phyloP scores from a whole-genome alignment of 1,284 basidiomycete genomes.

The Mycosarcoma maydis region DNA sequence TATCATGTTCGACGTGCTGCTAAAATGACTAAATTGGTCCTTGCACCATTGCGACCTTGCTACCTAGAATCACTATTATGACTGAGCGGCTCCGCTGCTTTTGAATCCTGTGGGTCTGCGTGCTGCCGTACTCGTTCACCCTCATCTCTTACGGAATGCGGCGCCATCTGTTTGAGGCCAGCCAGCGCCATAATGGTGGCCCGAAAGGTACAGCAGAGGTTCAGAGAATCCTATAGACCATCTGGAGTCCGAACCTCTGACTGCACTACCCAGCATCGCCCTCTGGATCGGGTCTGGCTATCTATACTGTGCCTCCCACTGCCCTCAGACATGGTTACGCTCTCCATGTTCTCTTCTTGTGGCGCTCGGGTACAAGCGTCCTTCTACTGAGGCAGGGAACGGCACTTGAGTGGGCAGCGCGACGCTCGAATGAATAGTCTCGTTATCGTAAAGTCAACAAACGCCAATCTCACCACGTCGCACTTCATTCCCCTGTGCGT shows the following conservation, averaged over 20 bases:
- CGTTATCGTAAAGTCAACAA: constrained; percentile 20
- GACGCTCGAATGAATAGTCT: constrained; percentile 28
- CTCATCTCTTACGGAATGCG: no score
- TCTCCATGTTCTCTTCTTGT: constrained; percentile 18
- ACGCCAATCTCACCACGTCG: constrained; percentile 16
- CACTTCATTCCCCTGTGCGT: constrained; percentile 22
- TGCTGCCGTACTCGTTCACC: no score
- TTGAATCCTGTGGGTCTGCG: no score
- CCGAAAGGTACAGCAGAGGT: no score
- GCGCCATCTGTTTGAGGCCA: no score
- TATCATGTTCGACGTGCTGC: no score
- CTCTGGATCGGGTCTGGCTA: constrained; percentile 20
- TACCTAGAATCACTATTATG: no score
- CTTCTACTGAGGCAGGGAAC: constrained; percentile 21
- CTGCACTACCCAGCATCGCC: constrained; percentile 16
- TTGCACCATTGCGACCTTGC: no score
- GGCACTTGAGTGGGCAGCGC: constrained; percentile 34
- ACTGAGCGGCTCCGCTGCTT: no score
- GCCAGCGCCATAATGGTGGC: no score
- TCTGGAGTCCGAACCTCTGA: constrained; percentile 36
- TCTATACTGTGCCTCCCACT: constrained; percentile 9
- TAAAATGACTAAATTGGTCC: no score
- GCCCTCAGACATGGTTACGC: constrained; percentile 20
- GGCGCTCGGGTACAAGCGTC: constrained; percentile 22
- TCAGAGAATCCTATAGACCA: constrained; percentile 13